phyloP scores from a whole-genome alignment of 1,139 yeast species.

The Candida pseudoviswanathii region DNA sequence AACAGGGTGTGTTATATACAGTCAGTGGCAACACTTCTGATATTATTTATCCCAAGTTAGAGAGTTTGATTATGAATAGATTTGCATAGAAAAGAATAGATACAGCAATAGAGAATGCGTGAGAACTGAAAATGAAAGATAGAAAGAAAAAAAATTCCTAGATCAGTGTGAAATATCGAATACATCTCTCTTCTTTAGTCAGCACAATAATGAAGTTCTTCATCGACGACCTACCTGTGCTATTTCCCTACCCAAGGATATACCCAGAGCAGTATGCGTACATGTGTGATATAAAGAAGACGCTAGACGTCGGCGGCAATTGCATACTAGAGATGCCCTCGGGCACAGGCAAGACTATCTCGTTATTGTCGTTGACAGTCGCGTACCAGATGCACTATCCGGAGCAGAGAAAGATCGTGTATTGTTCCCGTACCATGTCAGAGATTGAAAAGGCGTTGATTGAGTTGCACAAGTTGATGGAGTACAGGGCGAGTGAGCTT shows the following conservation, averaged over 20 bases:
- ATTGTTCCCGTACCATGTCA: conserved; percentile 99
- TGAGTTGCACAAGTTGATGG: conserved; percentile 90
- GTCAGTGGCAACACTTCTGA: conserved; percentile 83
- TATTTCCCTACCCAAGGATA: conserved; percentile 95
- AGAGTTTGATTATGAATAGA: conserved; percentile 37
- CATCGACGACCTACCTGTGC: conserved; percentile 92
- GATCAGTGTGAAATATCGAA: not conserved
- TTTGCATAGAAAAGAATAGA: not conserved
- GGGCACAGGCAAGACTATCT: conserved; percentile 98
- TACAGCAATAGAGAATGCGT: not conserved
- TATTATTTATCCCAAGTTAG: conserved; percentile 74
- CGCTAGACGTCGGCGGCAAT: conserved; percentile 96
- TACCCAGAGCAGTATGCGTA: conserved; percentile 98
- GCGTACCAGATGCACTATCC: conserved; percentile 97
- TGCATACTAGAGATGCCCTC: conserved; percentile 99
- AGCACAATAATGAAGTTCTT: conserved; percentile 57
- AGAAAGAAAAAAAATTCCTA: not conserved
- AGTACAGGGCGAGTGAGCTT: conserved; percentile 74
- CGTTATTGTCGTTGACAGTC: conserved; percentile 84
- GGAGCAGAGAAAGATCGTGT: conserved; percentile 89
- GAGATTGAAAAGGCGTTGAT: conserved; percentile 97
- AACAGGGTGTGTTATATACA: conserved; percentile 53
- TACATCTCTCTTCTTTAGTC: not conserved
- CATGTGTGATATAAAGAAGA: conserved; percentile 92
- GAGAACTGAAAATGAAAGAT: not conserved